phyloP scores from a whole-genome alignment of 2,329 filamentous ascomycete species.

The Fusarium sp. region DNA sequence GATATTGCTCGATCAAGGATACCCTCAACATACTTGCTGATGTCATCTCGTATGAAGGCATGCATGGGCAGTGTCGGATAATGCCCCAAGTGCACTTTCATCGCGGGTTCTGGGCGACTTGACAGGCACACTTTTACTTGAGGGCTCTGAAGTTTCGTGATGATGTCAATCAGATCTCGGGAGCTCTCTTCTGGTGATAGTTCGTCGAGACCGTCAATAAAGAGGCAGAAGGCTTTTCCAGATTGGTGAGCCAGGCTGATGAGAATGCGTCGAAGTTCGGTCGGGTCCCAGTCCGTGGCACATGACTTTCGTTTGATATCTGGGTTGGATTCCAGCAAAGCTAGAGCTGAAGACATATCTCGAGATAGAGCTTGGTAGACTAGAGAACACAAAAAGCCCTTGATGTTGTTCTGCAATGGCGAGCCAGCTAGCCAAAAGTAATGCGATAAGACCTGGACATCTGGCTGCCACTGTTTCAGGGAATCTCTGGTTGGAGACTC shows the following conservation, averaged over 20 bases:
- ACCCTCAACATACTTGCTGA: neutral
- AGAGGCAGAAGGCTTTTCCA: neutral
- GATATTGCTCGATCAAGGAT: neutral
- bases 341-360: neutral
- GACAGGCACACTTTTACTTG: neutral
- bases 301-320: neutral
- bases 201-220: neutral
- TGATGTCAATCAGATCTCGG: neutral
- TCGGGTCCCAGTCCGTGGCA: neutral
- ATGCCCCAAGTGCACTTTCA: neutral
- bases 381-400: neutral
- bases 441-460: neutral
- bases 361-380: neutral
- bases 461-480: neutral
- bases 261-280: neutral
- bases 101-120: neutral
- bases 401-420: neutral
- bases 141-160: neutral
- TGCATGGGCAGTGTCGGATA: neutral
- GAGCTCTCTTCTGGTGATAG: neutral
- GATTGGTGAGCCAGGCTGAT: neutral
- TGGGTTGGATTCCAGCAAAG: neutral
- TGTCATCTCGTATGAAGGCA: neutral
- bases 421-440: neutral
- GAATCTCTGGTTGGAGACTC: neutral